Evolutionary conservation across 2,329 filamentous ascomycete genomes (phyloP).

Genomic region (Rosellinia necatrix): DNA sequence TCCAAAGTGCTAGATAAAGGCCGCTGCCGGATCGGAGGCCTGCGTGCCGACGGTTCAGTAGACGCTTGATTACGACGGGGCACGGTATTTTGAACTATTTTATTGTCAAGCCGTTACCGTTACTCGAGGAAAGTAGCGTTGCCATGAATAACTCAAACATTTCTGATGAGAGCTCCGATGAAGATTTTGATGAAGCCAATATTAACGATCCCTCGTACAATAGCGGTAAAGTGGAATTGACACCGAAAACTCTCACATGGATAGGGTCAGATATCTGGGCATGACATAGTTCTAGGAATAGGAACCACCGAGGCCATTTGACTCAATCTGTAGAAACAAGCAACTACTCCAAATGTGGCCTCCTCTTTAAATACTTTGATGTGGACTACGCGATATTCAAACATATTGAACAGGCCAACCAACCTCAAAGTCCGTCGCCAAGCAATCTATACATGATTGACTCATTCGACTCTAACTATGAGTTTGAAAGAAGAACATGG

Average conservation of each 20-base stretch:
- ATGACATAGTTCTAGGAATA: background rate
- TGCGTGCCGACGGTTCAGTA: constrained; percentile 1
- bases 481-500: background rate
- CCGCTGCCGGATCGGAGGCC: constrained; percentile 2
- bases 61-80: constrained; percentile 1
- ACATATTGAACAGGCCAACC: background rate
- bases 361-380: background rate
- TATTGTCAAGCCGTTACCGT: background rate
- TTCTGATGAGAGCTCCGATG: background rate
- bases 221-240: background rate
- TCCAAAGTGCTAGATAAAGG: constrained; percentile 1
- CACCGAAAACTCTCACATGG: background rate
- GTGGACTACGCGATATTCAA: constrained; percentile 8
- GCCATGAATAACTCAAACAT: background rate
- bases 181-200: background rate
- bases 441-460: background rate
- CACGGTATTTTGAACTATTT: constrained; percentile 3
- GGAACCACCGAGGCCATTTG: constrained; percentile 1
- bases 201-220: background rate
- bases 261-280: background rate
- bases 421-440: background rate
- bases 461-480: background rate
- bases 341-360: background rate
- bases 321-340: background rate
- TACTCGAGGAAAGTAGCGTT: background rate